Conservation (phyloP, 805 yeast species). For the Lachancea sp. region DNA sequence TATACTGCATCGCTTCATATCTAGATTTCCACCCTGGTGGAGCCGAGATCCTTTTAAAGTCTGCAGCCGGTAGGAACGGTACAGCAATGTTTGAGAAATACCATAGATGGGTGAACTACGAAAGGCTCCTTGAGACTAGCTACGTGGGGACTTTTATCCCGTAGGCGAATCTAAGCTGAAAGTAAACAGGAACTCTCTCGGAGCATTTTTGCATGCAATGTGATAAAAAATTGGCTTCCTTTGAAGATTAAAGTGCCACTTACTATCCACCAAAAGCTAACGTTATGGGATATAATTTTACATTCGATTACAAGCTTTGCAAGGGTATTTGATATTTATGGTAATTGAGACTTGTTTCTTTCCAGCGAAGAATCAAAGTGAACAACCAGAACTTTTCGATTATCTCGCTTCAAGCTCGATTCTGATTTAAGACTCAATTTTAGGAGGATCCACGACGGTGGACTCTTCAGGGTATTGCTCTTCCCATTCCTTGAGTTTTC, state of each 20-base stretch:
- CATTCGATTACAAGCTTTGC: not conserved
- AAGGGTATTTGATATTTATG: not conserved
- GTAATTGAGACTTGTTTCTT: not conserved
- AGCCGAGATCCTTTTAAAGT: constrained; percentile 57
- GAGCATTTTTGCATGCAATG: too few species aligned
- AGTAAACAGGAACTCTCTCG: too few species aligned
- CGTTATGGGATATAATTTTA: not conserved
- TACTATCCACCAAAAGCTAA: not conserved
- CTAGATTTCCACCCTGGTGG: constrained; percentile 93
- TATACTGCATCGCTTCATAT: constrained; percentile 82
- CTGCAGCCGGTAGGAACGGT: constrained; percentile 77
- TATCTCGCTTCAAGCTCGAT: too few species aligned
- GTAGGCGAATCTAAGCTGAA: not conserved
- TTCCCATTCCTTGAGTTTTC: constrained; percentile 36
- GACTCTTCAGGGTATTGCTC: constrained; percentile 30
- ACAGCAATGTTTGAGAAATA: constrained; percentile 68
- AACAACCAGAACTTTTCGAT: too few species aligned
- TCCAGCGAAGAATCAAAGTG: too few species aligned
- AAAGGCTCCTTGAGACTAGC: constrained; percentile 72
- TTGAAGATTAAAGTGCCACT: too few species aligned
- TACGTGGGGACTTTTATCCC: constrained; percentile 50
- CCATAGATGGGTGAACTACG: constrained; percentile 78
- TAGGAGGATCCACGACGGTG: not conserved
- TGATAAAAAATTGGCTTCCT: too few species aligned
- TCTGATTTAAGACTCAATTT: not conserved